Evolutionary conservation across 2,329 filamentous ascomycete genomes (phyloP).

Genomic region (Shiraia sp.): DNA sequence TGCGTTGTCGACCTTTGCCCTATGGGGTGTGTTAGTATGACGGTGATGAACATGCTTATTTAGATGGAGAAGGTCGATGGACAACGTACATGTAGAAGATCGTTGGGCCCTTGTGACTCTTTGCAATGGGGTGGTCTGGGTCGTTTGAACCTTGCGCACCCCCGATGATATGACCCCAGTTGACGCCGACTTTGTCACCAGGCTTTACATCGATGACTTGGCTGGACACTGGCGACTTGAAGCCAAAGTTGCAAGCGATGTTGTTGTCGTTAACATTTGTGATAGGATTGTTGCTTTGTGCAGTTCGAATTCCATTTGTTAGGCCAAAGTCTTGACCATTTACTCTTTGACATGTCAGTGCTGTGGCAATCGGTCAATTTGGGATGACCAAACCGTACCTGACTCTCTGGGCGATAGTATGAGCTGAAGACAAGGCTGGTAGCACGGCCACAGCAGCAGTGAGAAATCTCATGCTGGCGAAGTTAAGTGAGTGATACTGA

Average conservation of each 20-base stretch:
- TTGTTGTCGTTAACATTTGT: conserved; percentile 52
- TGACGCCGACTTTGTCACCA: conserved; percentile 57
- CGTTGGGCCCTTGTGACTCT: conserved; percentile 52
- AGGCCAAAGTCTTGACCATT: conserved; percentile 52
- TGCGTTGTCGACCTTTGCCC: conserved; percentile 48
- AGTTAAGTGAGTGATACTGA: not conserved
- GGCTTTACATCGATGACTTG: conserved; percentile 55
- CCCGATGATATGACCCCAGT: conserved; percentile 60
- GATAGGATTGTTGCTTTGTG: conserved; percentile 56
- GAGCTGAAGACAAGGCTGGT: conserved; percentile 42
- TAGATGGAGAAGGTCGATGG: not conserved
- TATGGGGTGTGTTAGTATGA: conserved; percentile 10
- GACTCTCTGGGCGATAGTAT: conserved; percentile 53
- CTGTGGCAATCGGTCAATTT: not conserved
- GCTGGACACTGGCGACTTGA: conserved; percentile 34
- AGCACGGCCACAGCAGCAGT: conserved; percentile 28
- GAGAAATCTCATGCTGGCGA: conserved; percentile 35
- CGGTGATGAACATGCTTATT: not conserved
- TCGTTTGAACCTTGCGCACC: conserved; percentile 54
- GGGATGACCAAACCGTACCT: conserved; percentile 5
- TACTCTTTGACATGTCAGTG: conserved; percentile 13
- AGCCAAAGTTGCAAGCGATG: conserved; percentile 54
- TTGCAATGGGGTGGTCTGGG: conserved; percentile 54
- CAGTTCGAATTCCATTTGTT: conserved; percentile 55
- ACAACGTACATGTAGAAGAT: conserved; percentile 43